Conservation (phyloP, 305 asterid species). For the Stenogyne calaminthoides region DNA sequence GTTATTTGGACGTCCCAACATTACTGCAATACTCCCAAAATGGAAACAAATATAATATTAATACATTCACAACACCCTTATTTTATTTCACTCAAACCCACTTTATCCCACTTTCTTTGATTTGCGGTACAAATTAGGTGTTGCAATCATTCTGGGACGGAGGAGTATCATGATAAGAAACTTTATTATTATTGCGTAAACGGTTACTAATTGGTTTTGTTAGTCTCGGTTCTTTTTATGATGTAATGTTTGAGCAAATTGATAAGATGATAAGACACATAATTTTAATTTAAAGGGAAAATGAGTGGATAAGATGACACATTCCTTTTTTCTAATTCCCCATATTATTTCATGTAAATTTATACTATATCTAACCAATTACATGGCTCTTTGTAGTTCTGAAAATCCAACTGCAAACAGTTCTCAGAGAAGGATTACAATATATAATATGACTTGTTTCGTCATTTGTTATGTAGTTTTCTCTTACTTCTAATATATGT, state of each 20-base stretch:
- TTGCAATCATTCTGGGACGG: too few relatives aligned
- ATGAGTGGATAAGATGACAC: neutral
- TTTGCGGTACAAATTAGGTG: too few relatives aligned
- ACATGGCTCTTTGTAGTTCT: conserved; percentile 31
- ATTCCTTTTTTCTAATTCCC: neutral
- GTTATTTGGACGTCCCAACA: too few relatives aligned
- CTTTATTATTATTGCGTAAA: neutral
- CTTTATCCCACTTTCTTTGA: too few relatives aligned
- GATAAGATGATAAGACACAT: conserved; percentile 23
- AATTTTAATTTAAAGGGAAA: neutral
- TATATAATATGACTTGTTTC: neutral
- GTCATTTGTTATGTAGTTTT: neutral
- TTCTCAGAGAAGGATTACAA: neutral
- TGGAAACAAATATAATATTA: too few relatives aligned
- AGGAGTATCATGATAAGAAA: too few relatives aligned
- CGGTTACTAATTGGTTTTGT: neutral
- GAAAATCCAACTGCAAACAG: conserved; percentile 30
- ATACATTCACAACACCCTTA: too few relatives aligned
- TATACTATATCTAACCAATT: neutral
- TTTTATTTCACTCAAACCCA: too few relatives aligned
- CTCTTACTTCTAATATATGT: neutral
- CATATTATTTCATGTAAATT: neutral
- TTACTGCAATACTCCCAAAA: too few relatives aligned
- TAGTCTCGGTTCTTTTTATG: neutral
- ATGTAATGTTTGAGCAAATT: conserved; percentile 18